Evolutionary conservation across 371 early-diverging fungal species (phyloP).

Genomic region (Umbelopsis sp.): DNA sequence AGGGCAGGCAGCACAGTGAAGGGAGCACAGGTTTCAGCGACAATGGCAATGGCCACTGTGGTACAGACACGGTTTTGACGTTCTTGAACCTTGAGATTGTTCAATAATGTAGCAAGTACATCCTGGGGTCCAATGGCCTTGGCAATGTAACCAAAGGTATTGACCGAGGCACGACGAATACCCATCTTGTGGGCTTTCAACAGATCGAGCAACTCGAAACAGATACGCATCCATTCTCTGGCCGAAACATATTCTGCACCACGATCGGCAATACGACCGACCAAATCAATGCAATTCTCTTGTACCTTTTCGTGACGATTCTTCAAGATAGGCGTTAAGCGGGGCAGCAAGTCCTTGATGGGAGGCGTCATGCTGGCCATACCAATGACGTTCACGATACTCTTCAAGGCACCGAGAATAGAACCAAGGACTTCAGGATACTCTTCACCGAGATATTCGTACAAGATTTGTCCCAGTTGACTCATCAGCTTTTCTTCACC

Average conservation of each 20-base stretch:
- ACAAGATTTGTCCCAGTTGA: slow-evolving; percentile 89
- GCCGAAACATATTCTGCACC: slow-evolving; percentile 98
- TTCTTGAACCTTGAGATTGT: slow-evolving; percentile 98
- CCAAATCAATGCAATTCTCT: slow-evolving; percentile 91
- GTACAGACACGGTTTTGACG: slow-evolving; percentile 98
- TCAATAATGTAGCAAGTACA: slow-evolving; percentile 94
- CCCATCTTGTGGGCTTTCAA: slow-evolving; percentile 96
- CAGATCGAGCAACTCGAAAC: slow-evolving; percentile 95
- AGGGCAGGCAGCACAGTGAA: slow-evolving; percentile 97
- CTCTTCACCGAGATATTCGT: slow-evolving; percentile 98
- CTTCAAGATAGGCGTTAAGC: slow-evolving; percentile 95
- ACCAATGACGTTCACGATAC: slow-evolving; percentile 96
- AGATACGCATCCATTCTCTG: slow-evolving; percentile 99
- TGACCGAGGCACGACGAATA: slow-evolving; percentile 94
- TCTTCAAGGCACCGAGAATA: slow-evolving; percentile 89
- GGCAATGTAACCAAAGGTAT: slow-evolving; percentile 98
- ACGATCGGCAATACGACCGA: slow-evolving; percentile 97
- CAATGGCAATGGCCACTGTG: slow-evolving; percentile 96
- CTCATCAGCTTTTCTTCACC: slow-evolving; percentile 95
- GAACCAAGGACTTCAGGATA: slow-evolving; percentile 97
- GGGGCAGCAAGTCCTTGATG: slow-evolving; percentile 94
- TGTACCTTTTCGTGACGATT: slow-evolving; percentile 98
- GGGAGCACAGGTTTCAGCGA: slow-evolving; percentile 92
- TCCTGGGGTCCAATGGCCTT: slow-evolving; percentile 99
- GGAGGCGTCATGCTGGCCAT: slow-evolving; percentile 98